A percentile compares a stretch with the other conserved stretches of the same genome.
Evolutionary conservation across 108 stramenopile species (phyloP).

Genomic region (Epithemia pelagica): DNA sequence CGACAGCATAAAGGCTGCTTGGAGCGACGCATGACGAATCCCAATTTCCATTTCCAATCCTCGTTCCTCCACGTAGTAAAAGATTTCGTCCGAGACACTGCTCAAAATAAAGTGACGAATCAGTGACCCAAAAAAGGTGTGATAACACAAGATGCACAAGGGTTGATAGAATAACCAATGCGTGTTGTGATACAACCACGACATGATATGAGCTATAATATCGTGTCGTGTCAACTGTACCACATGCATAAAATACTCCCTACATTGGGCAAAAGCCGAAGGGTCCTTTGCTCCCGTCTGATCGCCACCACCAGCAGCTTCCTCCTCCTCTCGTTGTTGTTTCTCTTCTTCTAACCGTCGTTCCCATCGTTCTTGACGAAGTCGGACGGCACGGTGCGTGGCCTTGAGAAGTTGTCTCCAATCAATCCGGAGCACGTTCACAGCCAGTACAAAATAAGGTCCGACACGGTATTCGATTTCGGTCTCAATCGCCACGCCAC

Average conservation of each 20-base stretch:
- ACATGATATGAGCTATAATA: slow-evolving; percentile 40
- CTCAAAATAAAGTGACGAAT: slow-evolving; percentile 58
- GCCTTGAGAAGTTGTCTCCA: slow-evolving; percentile 53
- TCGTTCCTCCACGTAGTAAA: slow-evolving; percentile 66
- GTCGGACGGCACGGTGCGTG: slow-evolving; percentile 33
- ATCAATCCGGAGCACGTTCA: slow-evolving; percentile 58
- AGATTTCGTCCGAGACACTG: slow-evolving; percentile 67
- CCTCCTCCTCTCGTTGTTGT: slow-evolving; percentile 10
- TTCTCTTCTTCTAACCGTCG: slow-evolving; percentile 14
- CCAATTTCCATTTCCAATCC: slow-evolving; percentile 82
- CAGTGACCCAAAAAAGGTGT: slow-evolving; percentile 28
- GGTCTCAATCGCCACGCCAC: slow-evolving; percentile 69
- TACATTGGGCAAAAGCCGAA: neutral
- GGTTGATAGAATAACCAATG: slow-evolving; percentile 60
- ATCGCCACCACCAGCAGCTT: slow-evolving; percentile 4
- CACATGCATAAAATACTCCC: slow-evolving; percentile 15
- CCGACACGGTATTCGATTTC: slow-evolving; percentile 78
- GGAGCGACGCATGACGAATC: slow-evolving; percentile 36
- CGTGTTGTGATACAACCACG: slow-evolving; percentile 36
- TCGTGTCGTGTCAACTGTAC: slow-evolving; percentile 38
- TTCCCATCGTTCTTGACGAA: slow-evolving; percentile 26
- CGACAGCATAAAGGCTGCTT: slow-evolving; percentile 72
- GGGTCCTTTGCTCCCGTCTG: neutral
- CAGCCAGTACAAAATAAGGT: slow-evolving; percentile 72
- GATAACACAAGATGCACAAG: slow-evolving; percentile 47